Conservation (phyloP, 495 filamentous ascomycete genomes). For the Aspergillus biplanus region DNA sequence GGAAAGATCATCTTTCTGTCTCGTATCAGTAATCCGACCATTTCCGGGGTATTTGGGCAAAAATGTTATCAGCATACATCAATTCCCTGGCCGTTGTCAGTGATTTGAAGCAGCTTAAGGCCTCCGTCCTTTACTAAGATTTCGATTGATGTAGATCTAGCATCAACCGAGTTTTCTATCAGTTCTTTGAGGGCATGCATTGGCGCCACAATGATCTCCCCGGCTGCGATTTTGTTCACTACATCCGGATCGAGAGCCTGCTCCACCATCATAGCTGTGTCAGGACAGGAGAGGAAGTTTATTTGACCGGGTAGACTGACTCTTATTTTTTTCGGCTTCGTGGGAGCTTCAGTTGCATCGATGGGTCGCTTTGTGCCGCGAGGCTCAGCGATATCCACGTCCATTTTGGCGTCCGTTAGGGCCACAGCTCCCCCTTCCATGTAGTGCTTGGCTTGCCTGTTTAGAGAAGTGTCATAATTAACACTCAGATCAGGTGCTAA, state of each 20-base stretch:
- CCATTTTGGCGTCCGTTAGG: slow-evolving; percentile 52
- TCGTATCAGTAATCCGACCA: background rate
- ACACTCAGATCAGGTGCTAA: background rate
- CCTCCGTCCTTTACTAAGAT: slow-evolving; percentile 94
- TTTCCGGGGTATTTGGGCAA: background rate
- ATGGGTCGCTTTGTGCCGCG: slow-evolving; percentile 69
- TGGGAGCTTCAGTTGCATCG: slow-evolving; percentile 43
- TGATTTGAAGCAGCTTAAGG: slow-evolving; percentile 96
- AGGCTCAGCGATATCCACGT: slow-evolving; percentile 42
- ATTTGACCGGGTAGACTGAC: slow-evolving; percentile 30
- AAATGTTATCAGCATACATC: slow-evolving; percentile 56
- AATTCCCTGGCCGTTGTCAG: slow-evolving; percentile 97
- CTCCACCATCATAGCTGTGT: background rate
- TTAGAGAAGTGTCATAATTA: background rate
- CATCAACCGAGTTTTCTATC: slow-evolving; percentile 97
- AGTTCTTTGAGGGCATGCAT: slow-evolving; percentile 97
- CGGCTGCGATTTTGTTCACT: slow-evolving; percentile 99
- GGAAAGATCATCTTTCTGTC: slow-evolving; percentile 82
- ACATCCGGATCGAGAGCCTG: slow-evolving; percentile 93
- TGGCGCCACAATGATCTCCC: slow-evolving; percentile 97
- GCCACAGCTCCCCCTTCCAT: background rate
- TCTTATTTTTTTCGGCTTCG: slow-evolving; percentile 69
- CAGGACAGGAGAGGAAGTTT: background rate
- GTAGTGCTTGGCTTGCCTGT: background rate
- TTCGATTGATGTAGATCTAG: slow-evolving; percentile 89